Evolutionary conservation across 345 rosid genomes (phyloP).

Genomic region (Toxicodendron radicans): DNA sequence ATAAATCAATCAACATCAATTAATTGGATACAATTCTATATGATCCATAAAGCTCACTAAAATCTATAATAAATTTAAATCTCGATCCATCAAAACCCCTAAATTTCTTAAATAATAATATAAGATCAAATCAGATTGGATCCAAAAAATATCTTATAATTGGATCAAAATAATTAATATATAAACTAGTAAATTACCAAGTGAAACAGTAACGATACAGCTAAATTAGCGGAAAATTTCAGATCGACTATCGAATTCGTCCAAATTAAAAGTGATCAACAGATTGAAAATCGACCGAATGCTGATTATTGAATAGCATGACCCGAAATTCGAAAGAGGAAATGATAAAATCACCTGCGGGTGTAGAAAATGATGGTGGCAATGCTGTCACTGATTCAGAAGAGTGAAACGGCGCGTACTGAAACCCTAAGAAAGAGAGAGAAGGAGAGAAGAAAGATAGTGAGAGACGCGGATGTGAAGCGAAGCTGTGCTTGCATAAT

Average conservation of each 20-base stretch:
- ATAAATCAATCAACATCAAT: neutral
- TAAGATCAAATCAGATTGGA: conserved; percentile 26
- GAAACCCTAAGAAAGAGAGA: conserved; percentile 37
- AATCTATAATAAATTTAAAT: neutral
- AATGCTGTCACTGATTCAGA: conserved; percentile 28
- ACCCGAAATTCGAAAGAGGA: too few relatives aligned
- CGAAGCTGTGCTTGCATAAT: conserved; percentile 23
- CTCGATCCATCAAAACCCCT: neutral
- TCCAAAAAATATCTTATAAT: conserved; percentile 7
- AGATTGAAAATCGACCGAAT: conserved; percentile 18
- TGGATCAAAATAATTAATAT: conserved; percentile 8
- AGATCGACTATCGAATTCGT: conserved; percentile 22
- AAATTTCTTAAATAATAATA: neutral
- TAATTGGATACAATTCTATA: neutral
- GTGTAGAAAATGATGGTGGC: neutral
- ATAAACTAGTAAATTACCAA: neutral
- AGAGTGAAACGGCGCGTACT: conserved; percentile 32
- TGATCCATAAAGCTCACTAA: conserved; percentile 1
- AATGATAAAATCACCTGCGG: too few relatives aligned
- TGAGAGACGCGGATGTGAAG: conserved; percentile 27
- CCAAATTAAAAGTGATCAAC: conserved; percentile 11
- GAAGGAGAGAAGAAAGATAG: conserved; percentile 11
- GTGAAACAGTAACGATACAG: neutral
- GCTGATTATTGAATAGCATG: too few relatives aligned
- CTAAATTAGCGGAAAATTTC: neutral